Evolutionary conservation across 2,329 filamentous ascomycete genomes (phyloP).

Genomic region (Colletotrichum paranaense): DNA sequence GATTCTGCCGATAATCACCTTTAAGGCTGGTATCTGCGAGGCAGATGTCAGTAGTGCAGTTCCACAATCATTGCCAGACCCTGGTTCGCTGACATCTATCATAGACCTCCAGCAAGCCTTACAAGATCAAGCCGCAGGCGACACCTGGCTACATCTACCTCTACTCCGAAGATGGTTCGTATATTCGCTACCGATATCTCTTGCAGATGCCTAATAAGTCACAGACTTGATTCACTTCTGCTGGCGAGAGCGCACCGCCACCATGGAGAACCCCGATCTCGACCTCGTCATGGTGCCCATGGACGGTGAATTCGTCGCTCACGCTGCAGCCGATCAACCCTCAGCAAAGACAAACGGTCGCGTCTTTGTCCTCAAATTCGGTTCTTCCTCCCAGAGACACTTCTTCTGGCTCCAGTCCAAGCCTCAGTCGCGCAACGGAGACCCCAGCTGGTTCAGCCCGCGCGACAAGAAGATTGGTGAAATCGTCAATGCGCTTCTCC

Average conservation of each 20-base stretch:
- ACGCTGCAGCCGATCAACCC: conserved; percentile 66
- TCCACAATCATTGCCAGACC: conserved; percentile 7
- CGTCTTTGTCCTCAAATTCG: conserved; percentile 93
- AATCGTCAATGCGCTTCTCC: conserved; percentile 85
- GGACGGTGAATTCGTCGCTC: conserved; percentile 88
- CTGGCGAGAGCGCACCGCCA: conserved; percentile 85
- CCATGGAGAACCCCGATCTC: conserved; percentile 79
- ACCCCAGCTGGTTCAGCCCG: conserved; percentile 83
- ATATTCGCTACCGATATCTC: conserved; percentile 14
- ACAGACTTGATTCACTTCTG: conserved; percentile 93
- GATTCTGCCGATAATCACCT: conserved; percentile 87
- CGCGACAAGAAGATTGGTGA: conserved; percentile 89
- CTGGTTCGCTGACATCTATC: conserved; percentile 38
- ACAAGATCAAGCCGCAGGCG: conserved; percentile 78
- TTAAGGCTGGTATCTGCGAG: conserved; percentile 94
- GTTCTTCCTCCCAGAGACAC: conserved; percentile 89
- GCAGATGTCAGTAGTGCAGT: conserved; percentile 73
- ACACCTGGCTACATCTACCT: conserved; percentile 91
- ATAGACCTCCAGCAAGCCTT: conserved; percentile 64
- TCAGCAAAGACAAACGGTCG: conserved; percentile 82
- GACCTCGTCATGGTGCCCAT: conserved; percentile 94
- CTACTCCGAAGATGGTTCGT: conserved; percentile 86
- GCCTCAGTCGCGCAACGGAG: conserved; percentile 75
- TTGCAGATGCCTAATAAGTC: neutral
- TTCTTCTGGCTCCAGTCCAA: conserved; percentile 98